Conservation (phyloP, 805 yeast genomes). For the Monosporozyma unispora region DNA sequence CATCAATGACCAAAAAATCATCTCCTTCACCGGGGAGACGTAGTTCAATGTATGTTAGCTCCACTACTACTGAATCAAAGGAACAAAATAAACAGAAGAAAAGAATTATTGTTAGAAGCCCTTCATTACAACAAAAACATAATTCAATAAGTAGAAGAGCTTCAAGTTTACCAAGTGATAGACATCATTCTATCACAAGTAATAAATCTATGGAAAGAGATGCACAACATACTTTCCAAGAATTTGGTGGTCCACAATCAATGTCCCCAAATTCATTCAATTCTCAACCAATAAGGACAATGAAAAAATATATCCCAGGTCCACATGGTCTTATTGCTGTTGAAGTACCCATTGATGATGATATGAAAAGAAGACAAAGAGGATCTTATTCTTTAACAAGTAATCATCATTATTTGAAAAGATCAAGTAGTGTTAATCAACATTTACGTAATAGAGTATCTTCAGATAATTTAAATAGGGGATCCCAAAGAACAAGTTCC, state of each 20-base stretch:
- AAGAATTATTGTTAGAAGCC: not conserved
- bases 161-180: slow-evolving; percentile 13
- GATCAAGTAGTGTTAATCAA: not conserved
- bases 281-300: slow-evolving; percentile 32
- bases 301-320: slow-evolving; percentile 66
- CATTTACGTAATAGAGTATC: slow-evolving; percentile 1
- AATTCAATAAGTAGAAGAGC: slow-evolving; percentile 7
- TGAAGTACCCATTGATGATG: slow-evolving; percentile 48
- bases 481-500: not conserved
- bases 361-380: slow-evolving; percentile 4
- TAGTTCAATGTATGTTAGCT: not conserved
- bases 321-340: slow-evolving; percentile 60
- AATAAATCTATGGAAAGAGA: slow-evolving; percentile 10
- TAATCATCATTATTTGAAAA: not conserved
- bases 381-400: slow-evolving; percentile 3
- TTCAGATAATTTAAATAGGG: not conserved
- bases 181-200: slow-evolving; percentile 2
- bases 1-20: slow-evolving; percentile 3
- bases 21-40: not conserved
- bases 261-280: not conserved
- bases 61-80: not conserved
- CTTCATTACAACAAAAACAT: slow-evolving; percentile 4
- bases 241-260: slow-evolving; percentile 28
- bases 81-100: not conserved
- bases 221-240: slow-evolving; percentile 27